phyloP scores from a whole-genome alignment of 768 basidiomycete species.

The Boletellus ananiceps region DNA sequence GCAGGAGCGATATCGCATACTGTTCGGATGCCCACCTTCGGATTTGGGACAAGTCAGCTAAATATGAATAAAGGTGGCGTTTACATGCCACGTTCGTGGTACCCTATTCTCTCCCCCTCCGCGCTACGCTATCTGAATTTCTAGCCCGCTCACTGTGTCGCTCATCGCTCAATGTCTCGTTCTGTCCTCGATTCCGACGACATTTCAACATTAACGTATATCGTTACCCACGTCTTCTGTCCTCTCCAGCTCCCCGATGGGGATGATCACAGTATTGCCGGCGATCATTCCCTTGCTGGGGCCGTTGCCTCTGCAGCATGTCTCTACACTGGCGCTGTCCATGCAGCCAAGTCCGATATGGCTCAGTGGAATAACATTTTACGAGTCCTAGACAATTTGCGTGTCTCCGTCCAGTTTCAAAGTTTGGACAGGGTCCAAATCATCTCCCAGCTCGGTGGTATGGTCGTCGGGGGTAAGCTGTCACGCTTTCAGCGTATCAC shows the following conservation, averaged over 20 bases:
- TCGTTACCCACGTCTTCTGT: conserved; percentile 40
- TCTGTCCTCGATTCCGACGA: neutral
- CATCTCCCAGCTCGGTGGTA: conserved; percentile 13
- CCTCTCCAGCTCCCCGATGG: conserved; percentile 39
- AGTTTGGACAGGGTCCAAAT: conserved; percentile 2
- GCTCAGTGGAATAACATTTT: conserved; percentile 28
- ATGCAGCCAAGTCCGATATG: conserved; percentile 2
- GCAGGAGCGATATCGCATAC: too few relatives aligned
- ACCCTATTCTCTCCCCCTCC: too few relatives aligned
- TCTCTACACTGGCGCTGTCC: conserved; percentile 10
- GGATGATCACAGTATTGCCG: conserved; percentile 26
- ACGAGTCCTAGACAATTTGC: conserved; percentile 29
- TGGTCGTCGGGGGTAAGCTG: conserved; percentile 19
- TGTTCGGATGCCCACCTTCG: neutral
- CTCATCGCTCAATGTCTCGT: neutral
- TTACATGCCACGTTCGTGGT: too few relatives aligned
- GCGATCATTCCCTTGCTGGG: conserved; percentile 26
- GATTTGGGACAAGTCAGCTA: neutral
- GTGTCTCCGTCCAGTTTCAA: neutral
- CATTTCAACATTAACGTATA: conserved; percentile 20
- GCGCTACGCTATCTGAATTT: too few relatives aligned
- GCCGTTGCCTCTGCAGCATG: conserved; percentile 17
- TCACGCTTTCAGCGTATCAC: neutral
- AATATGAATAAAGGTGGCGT: neutral
- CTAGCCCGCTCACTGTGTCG: too few relatives aligned